phyloP scores from a whole-genome alignment of 2,329 filamentous ascomycete genomes.

The Leptographium galeiforme region DNA sequence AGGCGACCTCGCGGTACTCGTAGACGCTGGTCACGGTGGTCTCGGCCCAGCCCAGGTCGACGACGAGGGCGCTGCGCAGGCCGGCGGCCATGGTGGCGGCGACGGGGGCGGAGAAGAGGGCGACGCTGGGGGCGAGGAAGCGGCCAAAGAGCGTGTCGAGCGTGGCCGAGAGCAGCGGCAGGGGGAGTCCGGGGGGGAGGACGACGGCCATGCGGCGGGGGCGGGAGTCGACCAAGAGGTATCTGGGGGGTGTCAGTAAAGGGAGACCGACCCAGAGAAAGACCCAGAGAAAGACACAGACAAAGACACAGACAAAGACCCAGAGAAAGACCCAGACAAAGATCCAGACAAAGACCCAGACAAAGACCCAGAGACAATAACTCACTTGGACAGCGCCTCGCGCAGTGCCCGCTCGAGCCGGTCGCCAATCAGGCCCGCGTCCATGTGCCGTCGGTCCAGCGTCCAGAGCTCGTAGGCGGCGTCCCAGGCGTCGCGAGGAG shows the following conservation, averaged over 20 bases:
- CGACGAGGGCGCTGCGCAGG: constrained; percentile 68
- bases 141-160: constrained; percentile 68
- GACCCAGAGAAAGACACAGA: too few relatives aligned
- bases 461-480: constrained; percentile 63
- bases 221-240: constrained; percentile 59
- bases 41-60: constrained; percentile 90
- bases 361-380: too few relatives aligned
- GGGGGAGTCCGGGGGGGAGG: constrained; percentile 30
- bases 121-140: constrained; percentile 69
- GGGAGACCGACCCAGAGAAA: too few relatives aligned
- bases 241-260: too few relatives aligned
- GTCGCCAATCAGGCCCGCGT: constrained; percentile 71
- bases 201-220: constrained; percentile 62
- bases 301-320: too few relatives aligned
- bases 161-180: constrained; percentile 33
- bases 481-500: constrained; percentile 39
- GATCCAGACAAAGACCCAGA: too few relatives aligned
- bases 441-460: constrained; percentile 56
- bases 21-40: constrained; percentile 77
- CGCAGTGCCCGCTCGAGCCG: constrained; percentile 73
- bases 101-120: constrained; percentile 64
- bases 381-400: constrained; percentile 68
- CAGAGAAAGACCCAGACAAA: too few relatives aligned
- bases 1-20: constrained; percentile 73
- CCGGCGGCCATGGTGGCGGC: constrained; percentile 68